These are phyloP conservation scores for Chrysosporium queenslandicum DNA, from an alignment of 2,329 filamentous ascomycete species.

Conservation along the genomic window DNA sequence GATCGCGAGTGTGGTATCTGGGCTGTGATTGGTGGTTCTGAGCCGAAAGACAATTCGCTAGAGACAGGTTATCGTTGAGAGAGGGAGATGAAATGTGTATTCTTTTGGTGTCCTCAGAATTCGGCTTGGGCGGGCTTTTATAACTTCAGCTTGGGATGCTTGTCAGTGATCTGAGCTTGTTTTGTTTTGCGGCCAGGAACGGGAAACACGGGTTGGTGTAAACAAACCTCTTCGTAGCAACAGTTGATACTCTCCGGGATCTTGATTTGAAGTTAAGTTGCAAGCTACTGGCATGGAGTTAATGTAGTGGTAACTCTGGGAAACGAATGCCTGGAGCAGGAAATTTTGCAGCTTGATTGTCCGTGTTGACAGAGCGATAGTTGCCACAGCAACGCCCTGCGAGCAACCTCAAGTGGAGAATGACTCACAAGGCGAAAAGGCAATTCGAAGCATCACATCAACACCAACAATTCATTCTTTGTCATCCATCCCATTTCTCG, in stretches of 20 bases:
- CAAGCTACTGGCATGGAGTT: background rate
- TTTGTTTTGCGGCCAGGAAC: background rate
- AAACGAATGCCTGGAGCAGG: background rate
- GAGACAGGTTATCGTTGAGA: too few relatives aligned
- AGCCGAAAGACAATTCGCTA: too few relatives aligned
- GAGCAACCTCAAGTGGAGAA: background rate
- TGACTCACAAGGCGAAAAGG: background rate
- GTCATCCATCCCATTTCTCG: too few relatives aligned
- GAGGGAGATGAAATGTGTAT: too few relatives aligned
- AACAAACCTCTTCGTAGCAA: conserved; percentile 5
- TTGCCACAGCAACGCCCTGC: conserved; percentile 30
- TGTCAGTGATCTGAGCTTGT: background rate
- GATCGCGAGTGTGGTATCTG: too few relatives aligned
- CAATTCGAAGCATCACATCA: too few relatives aligned
- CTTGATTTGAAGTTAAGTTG: background rate
- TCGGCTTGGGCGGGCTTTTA: background rate
- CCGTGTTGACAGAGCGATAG: conserved; percentile 25
- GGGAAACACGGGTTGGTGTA: background rate
- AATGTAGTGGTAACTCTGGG: background rate
- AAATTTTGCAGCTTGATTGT: conserved; percentile 7
- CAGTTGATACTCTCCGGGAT: background rate
- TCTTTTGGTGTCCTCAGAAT: too few relatives aligned
- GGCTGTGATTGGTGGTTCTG: too few relatives aligned
- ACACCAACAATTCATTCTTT: too few relatives aligned
- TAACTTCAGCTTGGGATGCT: background rate